These are phyloP conservation scores for Orobanche coerulescens DNA, from an alignment of 257 asterid species.

Conservation along the genomic window DNA sequence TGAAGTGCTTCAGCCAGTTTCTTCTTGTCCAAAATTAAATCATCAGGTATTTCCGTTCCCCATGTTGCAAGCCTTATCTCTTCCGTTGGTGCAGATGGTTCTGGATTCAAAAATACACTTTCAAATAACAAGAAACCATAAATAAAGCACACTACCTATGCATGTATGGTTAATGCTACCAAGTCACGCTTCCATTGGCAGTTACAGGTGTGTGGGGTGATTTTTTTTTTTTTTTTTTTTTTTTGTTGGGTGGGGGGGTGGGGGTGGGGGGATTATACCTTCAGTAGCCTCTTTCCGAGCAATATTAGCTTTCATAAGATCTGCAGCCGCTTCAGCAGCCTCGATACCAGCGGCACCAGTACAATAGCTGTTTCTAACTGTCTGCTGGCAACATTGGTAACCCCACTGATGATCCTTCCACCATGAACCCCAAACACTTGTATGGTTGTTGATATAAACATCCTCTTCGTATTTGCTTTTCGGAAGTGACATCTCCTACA, in stretches of 20 bases:
- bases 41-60: constrained; percentile 92
- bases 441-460: constrained; percentile 62
- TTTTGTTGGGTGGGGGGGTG: too few species aligned
- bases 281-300: constrained; percentile 81
- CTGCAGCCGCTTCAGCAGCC: constrained; percentile 86
- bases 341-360: constrained; percentile 94
- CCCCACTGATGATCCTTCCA: constrained; percentile 99
- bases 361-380: constrained; percentile 79
- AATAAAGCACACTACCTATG: too few species aligned
- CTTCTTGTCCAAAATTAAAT: constrained; percentile 63
- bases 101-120: constrained; percentile 28
- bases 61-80: constrained; percentile 70
- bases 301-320: constrained; percentile 88
- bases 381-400: constrained; percentile 85
- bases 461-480: constrained; percentile 94
- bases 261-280: too few species aligned
- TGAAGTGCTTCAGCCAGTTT: constrained; percentile 60
- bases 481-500: constrained; percentile 72
- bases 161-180: too few species aligned
- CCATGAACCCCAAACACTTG: constrained; percentile 94
- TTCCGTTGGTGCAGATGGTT: constrained; percentile 43
- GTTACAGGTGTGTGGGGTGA: too few species aligned
- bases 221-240: too few species aligned
- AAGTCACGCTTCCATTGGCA: too few species aligned
- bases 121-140: constrained; percentile 24